Base-by-base conservation (phyloP, 768 basidiomycete genomes). In the Boletus subcaerulescens region DNA sequence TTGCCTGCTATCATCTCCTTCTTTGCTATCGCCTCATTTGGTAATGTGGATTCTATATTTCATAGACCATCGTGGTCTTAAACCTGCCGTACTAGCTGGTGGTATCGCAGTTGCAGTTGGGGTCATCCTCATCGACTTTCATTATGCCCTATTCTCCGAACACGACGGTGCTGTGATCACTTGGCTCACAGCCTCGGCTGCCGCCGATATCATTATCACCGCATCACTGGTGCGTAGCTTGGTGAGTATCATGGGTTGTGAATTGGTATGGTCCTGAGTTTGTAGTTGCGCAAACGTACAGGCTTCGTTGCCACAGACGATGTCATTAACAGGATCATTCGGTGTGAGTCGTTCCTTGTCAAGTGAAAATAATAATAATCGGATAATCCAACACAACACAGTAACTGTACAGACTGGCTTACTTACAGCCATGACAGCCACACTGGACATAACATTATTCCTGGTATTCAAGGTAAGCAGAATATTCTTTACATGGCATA, bases 141-240 rank as follows among this genome's bases (percentile, higher is more conserved):
- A 72, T 41, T 77, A 71, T 54, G 48, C 65, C 4, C 62, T 67
- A 32, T 73, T 77, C 57, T 60, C 65, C 40, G 53, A 67, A 43
- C 71, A 74, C 43, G 56, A 74, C 42, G 68, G 65, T 7, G 60
- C 66, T 42, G 68, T 74, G 8, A 66, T 72, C 35, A 59, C 76
- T 33, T 80, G 80, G 80, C 65, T 81, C 5, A 73, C 70, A 2
- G 68, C 72, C 31, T 76, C 75, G 6, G 70, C 71, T 11, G 59
- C 71, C 12, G 74, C 73, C 7, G 79, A 80, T 52, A 58, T 77
- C 20, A 40, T 72, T 4, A 80, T 81, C 39, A 79, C 79, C 1
- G 52, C 61, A 20, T 71, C 74, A 3, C 65, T 81, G 13, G 77
- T 79, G 7, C 71, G 68, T 69, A 72, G 74, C 57, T 60, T 81